Conservation (phyloP, 768 basidiomycete species). For the Suillus subluteus region DNA sequence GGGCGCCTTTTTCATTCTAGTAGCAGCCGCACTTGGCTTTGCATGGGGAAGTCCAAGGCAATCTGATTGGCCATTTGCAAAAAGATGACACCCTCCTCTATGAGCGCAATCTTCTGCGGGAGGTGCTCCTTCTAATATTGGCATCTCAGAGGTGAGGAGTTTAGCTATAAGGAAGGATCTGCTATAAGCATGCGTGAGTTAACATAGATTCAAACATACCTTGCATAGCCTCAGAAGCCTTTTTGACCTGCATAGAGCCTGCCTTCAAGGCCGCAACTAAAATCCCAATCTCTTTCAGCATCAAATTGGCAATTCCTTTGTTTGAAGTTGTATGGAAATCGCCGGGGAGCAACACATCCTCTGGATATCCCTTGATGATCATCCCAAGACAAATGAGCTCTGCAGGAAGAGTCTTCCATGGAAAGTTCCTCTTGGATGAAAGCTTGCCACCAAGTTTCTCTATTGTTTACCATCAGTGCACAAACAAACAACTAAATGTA, state of each 20-base stretch:
- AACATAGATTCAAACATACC: background rate
- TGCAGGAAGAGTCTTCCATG: constrained; percentile 6
- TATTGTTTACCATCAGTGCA: background rate
- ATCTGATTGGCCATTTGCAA: background rate
- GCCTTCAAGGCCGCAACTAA: background rate
- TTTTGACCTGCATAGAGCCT: background rate
- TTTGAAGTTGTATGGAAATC: background rate
- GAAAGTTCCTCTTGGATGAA: constrained; percentile 5
- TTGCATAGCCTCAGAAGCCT: background rate
- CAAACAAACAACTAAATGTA: background rate
- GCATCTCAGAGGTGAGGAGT: constrained; percentile 1
- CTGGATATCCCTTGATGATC: constrained; percentile 2
- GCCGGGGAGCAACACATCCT: constrained; percentile 6
- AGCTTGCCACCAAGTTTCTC: background rate
- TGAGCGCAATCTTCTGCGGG: background rate
- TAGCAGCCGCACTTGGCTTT: background rate
- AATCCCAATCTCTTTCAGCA: background rate
- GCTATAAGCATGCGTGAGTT: background rate
- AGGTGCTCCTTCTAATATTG: background rate
- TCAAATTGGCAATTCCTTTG: constrained; percentile 1
- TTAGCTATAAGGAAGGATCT: background rate
- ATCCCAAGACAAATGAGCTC: background rate
- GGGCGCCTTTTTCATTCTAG: background rate
- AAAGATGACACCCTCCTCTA: background rate
- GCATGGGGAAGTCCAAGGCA: background rate